Evolutionary conservation across 192 early-diverging fungal species (phyloP).

Genomic region (Gaertneriomyces semiglobifer): DNA sequence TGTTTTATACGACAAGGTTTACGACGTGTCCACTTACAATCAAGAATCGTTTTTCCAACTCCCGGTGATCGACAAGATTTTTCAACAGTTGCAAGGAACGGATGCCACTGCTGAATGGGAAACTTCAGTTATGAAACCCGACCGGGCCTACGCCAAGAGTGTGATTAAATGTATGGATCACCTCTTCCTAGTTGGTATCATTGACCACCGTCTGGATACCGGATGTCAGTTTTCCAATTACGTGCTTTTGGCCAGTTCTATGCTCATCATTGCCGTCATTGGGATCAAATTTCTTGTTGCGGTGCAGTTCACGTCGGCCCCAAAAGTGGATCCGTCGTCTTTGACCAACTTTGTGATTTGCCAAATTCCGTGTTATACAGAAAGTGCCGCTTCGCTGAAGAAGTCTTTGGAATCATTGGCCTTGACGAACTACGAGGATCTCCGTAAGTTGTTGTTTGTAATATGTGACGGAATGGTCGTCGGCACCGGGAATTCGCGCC

Average conservation of each 20-base stretch:
- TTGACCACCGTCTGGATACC: constrained; percentile 72
- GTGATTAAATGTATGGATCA: constrained; percentile 70
- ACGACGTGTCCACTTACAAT: constrained; percentile 38
- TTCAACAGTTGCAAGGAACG: background rate
- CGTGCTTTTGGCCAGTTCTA: constrained; percentile 66
- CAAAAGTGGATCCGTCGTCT: constrained; percentile 57
- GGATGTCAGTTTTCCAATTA: constrained; percentile 81
- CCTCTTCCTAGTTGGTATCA: constrained; percentile 71
- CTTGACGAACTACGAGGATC: constrained; percentile 72
- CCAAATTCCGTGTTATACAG: constrained; percentile 81
- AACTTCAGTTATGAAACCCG: constrained; percentile 13
- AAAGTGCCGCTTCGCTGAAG: constrained; percentile 48
- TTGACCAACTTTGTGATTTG: constrained; percentile 23
- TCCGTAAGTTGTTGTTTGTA: constrained; percentile 76
- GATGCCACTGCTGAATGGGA: constrained; percentile 27
- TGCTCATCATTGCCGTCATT: constrained; percentile 70
- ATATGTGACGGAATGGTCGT: constrained; percentile 87
- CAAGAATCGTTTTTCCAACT: constrained; percentile 13
- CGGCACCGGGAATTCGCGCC: constrained; percentile 83
- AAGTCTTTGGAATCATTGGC: constrained; percentile 66
- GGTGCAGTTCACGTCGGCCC: constrained; percentile 84
- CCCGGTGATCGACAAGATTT: constrained; percentile 11
- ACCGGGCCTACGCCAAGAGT: constrained; percentile 28
- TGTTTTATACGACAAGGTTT: constrained; percentile 40
- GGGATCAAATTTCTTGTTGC: constrained; percentile 86